phyloP scores from a whole-genome alignment of 1,284 basidiomycete species.

The Grifola frondosa region DNA sequence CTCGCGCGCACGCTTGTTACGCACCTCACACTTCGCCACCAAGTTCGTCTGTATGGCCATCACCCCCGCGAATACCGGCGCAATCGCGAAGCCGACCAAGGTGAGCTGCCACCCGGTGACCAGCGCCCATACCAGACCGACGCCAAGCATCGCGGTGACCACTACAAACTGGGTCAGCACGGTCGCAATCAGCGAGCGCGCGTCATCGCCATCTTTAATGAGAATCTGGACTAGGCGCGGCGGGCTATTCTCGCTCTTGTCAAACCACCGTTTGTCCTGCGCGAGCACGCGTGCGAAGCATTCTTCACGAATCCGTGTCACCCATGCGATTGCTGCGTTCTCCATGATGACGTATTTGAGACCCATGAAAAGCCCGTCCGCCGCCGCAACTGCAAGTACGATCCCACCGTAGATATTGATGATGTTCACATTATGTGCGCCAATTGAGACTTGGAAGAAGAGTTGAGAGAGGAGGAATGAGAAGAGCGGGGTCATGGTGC shows the following conservation, averaged over 20 bases:
- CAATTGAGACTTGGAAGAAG: slow-evolving; percentile 76
- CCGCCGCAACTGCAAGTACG: slow-evolving; percentile 70
- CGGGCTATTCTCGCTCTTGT: slow-evolving; percentile 64
- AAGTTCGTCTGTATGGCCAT: slow-evolving; percentile 75
- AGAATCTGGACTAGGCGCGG: slow-evolving; percentile 75
- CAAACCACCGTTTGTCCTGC: slow-evolving; percentile 94
- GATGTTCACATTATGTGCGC: slow-evolving; percentile 57
- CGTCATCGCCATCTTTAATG: slow-evolving; percentile 92
- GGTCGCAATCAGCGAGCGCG: slow-evolving; percentile 73
- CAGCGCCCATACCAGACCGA: slow-evolving; percentile 89
- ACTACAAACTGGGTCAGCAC: slow-evolving; percentile 75
- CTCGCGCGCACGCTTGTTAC: slow-evolving; percentile 85
- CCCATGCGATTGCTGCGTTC: slow-evolving; percentile 74
- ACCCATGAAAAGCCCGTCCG: slow-evolving; percentile 75
- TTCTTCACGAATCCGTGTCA: slow-evolving; percentile 60
- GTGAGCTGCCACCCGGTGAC: slow-evolving; percentile 91
- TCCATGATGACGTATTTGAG: slow-evolving; percentile 81
- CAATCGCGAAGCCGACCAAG: slow-evolving; percentile 85
- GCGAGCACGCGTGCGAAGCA: slow-evolving; percentile 65
- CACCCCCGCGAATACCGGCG: slow-evolving; percentile 77
- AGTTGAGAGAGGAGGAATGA: slow-evolving; percentile 86
- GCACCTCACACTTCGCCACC: slow-evolving; percentile 69
- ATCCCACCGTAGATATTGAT: slow-evolving; percentile 72
- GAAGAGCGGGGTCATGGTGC: slow-evolving; percentile 88
- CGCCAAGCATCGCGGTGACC: slow-evolving; percentile 76